Evolutionary conservation across 192 early-diverging fungal species (phyloP).

Genomic region (Entomortierella beljakovae): DNA sequence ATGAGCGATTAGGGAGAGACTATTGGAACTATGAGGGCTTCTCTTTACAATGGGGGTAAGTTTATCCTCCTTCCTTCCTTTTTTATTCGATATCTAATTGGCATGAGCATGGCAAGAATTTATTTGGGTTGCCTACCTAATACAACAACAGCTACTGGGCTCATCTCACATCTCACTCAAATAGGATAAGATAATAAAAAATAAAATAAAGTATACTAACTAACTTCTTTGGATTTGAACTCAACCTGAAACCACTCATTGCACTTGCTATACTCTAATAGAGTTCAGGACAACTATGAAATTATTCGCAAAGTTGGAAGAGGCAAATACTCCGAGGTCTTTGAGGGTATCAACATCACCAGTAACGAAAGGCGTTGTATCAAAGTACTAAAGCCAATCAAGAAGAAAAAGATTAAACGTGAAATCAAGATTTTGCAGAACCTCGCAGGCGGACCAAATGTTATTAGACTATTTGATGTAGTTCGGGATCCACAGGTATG

Average conservation of each 20-base stretch:
- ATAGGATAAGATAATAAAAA: no score
- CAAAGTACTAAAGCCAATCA: slow-evolving; percentile 99
- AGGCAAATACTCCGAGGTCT: slow-evolving; percentile 99
- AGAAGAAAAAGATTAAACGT: slow-evolving; percentile 99
- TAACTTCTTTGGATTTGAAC: no score
- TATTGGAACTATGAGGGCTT: slow-evolving; percentile 98
- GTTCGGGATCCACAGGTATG: slow-evolving; percentile 92
- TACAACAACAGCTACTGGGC: no score
- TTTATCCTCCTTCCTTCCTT: neutral
- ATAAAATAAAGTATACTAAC: neutral
- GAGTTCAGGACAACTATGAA: slow-evolving; percentile 95
- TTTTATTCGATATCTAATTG: no score
- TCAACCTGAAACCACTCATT: no score
- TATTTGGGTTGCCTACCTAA: no score
- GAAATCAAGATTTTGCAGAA: slow-evolving; percentile 99
- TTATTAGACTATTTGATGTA: slow-evolving; percentile 90
- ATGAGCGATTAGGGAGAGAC: slow-evolving; percentile 77
- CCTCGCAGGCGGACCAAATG: slow-evolving; percentile 91
- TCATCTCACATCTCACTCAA: no score
- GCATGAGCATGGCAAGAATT: no score
- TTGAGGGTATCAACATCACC: slow-evolving; percentile 92
- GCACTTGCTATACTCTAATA: slow-evolving; percentile 16
- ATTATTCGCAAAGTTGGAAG: slow-evolving; percentile 98
- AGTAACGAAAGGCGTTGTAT: slow-evolving; percentile 91
- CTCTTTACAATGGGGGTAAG: slow-evolving; percentile 91